Percentiles rank a stretch among this genome's conserved stretches.
Conservation (phyloP, 164 flowering plant genomes). For the Warburgia ugandensis region DNA sequence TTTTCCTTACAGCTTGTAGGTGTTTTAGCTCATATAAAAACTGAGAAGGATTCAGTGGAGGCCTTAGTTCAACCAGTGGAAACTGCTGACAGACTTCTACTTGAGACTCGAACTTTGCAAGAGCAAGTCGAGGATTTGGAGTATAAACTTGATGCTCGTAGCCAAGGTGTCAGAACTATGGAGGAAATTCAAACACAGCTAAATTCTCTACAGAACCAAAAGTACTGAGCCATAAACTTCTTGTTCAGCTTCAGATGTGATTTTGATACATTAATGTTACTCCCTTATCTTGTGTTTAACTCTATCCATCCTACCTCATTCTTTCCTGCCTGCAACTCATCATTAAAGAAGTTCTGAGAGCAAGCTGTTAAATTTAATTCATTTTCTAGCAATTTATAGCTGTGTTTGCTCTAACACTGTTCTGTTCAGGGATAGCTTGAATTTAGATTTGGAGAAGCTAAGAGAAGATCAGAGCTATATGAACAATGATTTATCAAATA, state of each 20-base stretch:
- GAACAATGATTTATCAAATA: conserved; percentile 52
- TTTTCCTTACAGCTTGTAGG: conserved; percentile 52
- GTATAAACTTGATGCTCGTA: conserved; percentile 66
- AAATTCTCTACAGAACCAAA: conserved; percentile 29
- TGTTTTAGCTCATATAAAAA: conserved; percentile 69
- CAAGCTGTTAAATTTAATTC: no score
- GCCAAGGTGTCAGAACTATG: conserved; percentile 62
- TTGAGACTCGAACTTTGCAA: conserved; percentile 51
- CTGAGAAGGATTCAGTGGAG: conserved; percentile 73
- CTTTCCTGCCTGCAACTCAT: no score
- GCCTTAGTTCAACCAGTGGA: conserved; percentile 63
- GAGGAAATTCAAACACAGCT: conserved; percentile 71
- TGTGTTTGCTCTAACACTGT: background rate
- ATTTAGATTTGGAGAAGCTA: conserved; percentile 50
- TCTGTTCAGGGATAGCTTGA: conserved; percentile 48
- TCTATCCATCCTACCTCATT: no score
- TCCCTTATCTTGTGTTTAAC: background rate
- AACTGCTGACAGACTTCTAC: conserved; percentile 60
- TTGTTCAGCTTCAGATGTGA: background rate
- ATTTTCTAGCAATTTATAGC: background rate
- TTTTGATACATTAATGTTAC: no score
- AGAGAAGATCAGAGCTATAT: conserved; percentile 50
- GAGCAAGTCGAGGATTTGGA: conserved; percentile 69
- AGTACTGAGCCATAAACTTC: background rate
- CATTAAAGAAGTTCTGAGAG: no score